Base-by-base conservation (phyloP, 2,329 filamentous ascomycete species). In the Cladosporium sp. region DNA sequence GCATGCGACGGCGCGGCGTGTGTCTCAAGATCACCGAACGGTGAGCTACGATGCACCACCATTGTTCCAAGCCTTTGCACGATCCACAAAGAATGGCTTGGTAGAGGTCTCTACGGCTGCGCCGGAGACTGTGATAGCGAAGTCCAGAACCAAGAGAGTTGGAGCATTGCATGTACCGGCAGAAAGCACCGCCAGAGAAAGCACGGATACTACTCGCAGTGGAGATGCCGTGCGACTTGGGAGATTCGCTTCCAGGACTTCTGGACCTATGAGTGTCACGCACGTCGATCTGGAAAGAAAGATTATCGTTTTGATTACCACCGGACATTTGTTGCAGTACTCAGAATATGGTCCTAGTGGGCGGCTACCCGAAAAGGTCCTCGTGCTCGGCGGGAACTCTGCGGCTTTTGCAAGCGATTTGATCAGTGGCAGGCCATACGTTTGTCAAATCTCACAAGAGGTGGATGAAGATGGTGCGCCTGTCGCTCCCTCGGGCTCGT, bases 21-120 rank as follows among this genome's bases (percentile, higher is more conserved):
- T 52, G 23, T 58, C 59, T 28, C 52, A 66, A 49, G 61, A 63
- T 16, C 61, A 59, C 21, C 44, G 62, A n/a, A 50, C 14, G 11
- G 28, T 40, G 31, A 18, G 71, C 58, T 82, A 80, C 76, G 76
- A 80, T 5, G 78, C 80, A 8, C 91, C 92, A 7, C 91, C 92
- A 1, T 80, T 97, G 14, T 96, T 93, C 76, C 91, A 96, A 76
- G 92, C 91, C 14, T 96, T 93, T 75, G 90, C 91, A 0, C 93
- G 96, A 77, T 88, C 92, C 2, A 85, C 92, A 70, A 93, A 91
- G 73, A 87, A 95, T 76, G 88, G 87, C 12, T 87, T 85, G 18
- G 81, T 96, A 3, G 85, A 88, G 29, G 85, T 90, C 18, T 49
- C 89, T 44, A 86, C 84, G 1, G 78, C 90, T 12, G 86, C 90